A percentile compares a stretch with the other conserved stretches of the same genome.
Evolutionary conservation across 805 yeast species (phyloP).

Genomic region (Candida maesae): DNA sequence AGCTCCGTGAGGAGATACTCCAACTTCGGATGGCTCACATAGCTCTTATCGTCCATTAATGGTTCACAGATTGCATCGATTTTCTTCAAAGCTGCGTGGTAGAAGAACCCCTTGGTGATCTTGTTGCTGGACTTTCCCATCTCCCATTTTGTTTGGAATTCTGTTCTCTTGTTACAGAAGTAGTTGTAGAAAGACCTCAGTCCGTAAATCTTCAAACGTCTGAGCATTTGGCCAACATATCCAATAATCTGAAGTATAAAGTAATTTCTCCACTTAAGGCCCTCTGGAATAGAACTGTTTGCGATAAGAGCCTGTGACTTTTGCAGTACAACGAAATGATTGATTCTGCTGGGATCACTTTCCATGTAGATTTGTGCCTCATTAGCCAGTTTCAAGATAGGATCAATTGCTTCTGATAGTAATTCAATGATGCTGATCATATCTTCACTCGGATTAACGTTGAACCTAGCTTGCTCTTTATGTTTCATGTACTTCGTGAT

Average conservation of each 20-base stretch:
- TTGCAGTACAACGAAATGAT: constrained; percentile 68
- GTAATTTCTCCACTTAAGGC: constrained; percentile 68
- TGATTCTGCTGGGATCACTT: constrained; percentile 62
- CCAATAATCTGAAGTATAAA: constrained; percentile 59
- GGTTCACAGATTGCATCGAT: constrained; percentile 44
- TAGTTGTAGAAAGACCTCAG: constrained; percentile 69
- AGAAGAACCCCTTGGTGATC: constrained; percentile 58
- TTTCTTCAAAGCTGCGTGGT: constrained; percentile 42
- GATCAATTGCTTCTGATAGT: constrained; percentile 61
- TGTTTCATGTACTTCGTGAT: constrained; percentile 72
- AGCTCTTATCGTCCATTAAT: constrained; percentile 34
- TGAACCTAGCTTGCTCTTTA: constrained; percentile 56
- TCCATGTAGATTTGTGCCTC: constrained; percentile 59
- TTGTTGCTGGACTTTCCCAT: constrained; percentile 62
- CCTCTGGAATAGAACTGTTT: constrained; percentile 58
- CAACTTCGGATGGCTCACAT: constrained; percentile 71
- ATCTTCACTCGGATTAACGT: constrained; percentile 50
- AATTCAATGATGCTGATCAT: constrained; percentile 53
- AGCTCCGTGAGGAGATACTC: constrained; percentile 56
- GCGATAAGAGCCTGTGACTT: constrained; percentile 54
- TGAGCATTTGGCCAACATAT: constrained; percentile 67
- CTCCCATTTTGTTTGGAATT: constrained; percentile 55
- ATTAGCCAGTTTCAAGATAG: constrained; percentile 60
- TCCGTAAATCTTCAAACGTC: constrained; percentile 78
- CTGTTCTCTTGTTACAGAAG: constrained; percentile 53